Percentiles rank a stretch among this genome's conserved stretches.
Conservation (phyloP, 148 eudicot genomes). For the Dysphania ambrosioides region DNA sequence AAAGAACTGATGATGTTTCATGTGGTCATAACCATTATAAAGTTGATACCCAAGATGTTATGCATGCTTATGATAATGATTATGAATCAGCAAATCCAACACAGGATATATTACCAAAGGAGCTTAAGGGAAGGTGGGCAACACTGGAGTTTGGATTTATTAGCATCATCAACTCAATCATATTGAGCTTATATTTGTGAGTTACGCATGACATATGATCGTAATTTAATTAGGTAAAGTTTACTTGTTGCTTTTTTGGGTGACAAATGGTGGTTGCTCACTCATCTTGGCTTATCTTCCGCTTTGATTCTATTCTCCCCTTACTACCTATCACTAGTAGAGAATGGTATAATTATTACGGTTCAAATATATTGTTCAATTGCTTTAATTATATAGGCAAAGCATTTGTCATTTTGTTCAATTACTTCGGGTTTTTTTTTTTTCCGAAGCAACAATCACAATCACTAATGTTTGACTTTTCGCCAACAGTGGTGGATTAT, state of each 20-base stretch:
- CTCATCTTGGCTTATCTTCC: neutral
- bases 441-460: too few relatives aligned
- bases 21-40: conserved; percentile 8
- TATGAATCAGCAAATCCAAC: conserved; percentile 20
- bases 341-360: too few relatives aligned
- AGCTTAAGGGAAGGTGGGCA: neutral
- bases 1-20: neutral
- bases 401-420: too few relatives aligned
- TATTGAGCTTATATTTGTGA: neutral
- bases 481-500: neutral
- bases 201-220: conserved; percentile 24
- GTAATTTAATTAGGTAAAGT: conserved; percentile 25
- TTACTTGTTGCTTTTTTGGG: conserved; percentile 20
- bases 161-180: neutral
- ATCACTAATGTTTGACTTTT: neutral
- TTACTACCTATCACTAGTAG: too few relatives aligned
- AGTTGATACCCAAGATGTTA: neutral
- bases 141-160: conserved; percentile 11
- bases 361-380: too few relatives aligned
- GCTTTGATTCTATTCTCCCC: neutral
- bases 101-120: conserved; percentile 1
- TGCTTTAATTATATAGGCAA: too few relatives aligned
- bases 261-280: conserved; percentile 23
- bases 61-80: conserved; percentile 14
- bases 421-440: too few relatives aligned